Conservation (phyloP, 345 rosid genomes). For the Litchi chinensis region DNA sequence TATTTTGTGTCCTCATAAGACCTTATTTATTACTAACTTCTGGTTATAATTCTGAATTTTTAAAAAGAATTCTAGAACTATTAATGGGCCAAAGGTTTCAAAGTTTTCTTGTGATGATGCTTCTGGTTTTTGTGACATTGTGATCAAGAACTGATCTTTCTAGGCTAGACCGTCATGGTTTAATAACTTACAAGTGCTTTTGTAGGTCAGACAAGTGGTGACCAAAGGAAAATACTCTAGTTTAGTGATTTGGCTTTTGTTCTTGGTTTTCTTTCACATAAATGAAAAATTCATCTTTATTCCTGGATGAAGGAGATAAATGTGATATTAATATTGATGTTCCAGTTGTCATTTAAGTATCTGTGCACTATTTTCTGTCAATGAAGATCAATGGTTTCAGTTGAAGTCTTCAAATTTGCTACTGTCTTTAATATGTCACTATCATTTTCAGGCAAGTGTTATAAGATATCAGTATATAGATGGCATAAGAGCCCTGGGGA, state of each 20-base stretch:
- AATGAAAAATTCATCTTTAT: not conserved
- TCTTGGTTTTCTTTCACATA: not conserved
- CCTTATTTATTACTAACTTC: constrained; percentile 1
- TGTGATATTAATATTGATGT: not conserved
- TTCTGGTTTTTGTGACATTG: not conserved
- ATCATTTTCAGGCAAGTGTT: not conserved
- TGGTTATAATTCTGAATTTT: not conserved
- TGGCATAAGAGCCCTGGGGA: not conserved
- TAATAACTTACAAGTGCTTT: not conserved
- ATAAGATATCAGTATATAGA: not conserved
- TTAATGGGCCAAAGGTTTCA: not conserved
- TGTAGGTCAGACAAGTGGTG: constrained; percentile 1
- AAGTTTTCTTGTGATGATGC: not conserved
- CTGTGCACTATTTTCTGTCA: not conserved
- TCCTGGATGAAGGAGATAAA: not conserved
- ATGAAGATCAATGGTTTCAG: not conserved
- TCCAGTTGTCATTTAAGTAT: not conserved
- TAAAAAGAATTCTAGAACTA: not conserved
- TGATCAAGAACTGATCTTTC: not conserved
- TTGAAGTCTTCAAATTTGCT: not conserved
- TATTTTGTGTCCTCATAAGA: constrained; percentile 10
- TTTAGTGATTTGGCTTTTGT: not conserved
- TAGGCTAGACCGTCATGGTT: not conserved
- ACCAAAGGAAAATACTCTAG: not conserved
- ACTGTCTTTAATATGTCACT: not conserved